Evolutionary conservation across 352 stramenopile genomes (phyloP).

Genomic region (Phytopythium montanum): DNA sequence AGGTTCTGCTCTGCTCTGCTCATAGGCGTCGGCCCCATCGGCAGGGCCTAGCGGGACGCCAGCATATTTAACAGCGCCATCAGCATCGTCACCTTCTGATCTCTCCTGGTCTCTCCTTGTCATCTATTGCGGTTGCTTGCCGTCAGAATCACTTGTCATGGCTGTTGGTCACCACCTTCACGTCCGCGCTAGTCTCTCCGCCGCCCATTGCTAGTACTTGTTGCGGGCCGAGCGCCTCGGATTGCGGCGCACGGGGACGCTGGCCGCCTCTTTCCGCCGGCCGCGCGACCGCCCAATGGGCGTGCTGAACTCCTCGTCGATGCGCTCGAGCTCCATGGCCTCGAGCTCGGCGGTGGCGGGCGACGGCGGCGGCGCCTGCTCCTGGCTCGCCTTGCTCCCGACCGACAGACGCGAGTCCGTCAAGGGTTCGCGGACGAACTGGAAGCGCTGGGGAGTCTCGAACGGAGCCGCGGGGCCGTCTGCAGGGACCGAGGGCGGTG

Average conservation of each 20-base stretch:
- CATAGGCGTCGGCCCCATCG: background rate
- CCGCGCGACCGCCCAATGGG: constrained; percentile 44
- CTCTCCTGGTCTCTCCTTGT: background rate
- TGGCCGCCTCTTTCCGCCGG: constrained; percentile 57
- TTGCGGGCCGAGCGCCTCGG: constrained; percentile 60
- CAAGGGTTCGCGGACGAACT: constrained; percentile 69
- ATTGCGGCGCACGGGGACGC: constrained; percentile 66
- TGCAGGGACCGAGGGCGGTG: constrained; percentile 27
- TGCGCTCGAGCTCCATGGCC: constrained; percentile 70
- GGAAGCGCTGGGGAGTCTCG: constrained; percentile 69
- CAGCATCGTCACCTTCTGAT: no score
- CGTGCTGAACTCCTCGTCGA: constrained; percentile 84
- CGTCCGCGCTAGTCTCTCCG: no score
- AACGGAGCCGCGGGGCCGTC: constrained; percentile 25
- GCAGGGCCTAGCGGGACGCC: background rate
- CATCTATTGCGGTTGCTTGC: background rate
- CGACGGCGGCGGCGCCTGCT: constrained; percentile 28
- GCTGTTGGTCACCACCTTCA: background rate
- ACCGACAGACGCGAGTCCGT: constrained; percentile 53
- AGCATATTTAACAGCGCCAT: no score
- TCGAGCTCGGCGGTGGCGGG: constrained; percentile 62
- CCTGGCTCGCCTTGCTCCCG: constrained; percentile 17
- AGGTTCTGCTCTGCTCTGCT: no score
- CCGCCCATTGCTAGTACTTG: constrained; percentile 37
- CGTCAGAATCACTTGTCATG: background rate